A percentile compares a stretch with the other conserved stretches of the same genome.
Conservation (phyloP, 2,329 filamentous ascomycete genomes). For the Capronia epimyces region DNA sequence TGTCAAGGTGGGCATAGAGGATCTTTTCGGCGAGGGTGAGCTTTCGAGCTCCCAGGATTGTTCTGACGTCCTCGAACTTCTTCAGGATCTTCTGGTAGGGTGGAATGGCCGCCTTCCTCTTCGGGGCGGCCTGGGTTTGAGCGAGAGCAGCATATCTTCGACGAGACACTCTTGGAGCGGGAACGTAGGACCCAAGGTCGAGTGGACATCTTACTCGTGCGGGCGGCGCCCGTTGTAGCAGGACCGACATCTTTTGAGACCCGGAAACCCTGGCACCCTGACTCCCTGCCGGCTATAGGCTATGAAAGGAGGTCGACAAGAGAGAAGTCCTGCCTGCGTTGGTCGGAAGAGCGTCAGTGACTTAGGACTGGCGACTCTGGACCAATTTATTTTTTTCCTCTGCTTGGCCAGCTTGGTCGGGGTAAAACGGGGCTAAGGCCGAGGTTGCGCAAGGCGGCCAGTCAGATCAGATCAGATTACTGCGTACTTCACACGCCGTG, state of each 20-base stretch:
- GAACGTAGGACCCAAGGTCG: constrained; percentile 17
- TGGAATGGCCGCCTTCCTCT: constrained; percentile 47
- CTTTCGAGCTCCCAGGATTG: constrained; percentile 60
- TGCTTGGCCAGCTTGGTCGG: constrained; percentile 7
- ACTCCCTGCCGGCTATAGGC: no score
- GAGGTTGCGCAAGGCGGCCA: constrained; percentile 4
- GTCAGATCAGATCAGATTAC: constrained; percentile 5
- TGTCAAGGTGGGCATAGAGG: constrained; percentile 89
- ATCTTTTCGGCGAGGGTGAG: constrained; percentile 97
- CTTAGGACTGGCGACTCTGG: neutral
- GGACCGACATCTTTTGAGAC: constrained; percentile 16
- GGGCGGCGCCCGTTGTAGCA: constrained; percentile 19
- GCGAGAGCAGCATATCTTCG: constrained; percentile 25
- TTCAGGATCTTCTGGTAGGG: constrained; percentile 77
- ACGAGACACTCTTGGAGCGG: constrained; percentile 3
- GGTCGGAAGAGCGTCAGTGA: neutral
- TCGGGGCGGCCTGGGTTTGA: constrained; percentile 9
- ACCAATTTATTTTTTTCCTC: constrained; percentile 4
- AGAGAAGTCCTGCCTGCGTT: neutral
- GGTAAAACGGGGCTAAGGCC: constrained; percentile 9
- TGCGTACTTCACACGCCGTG: no score
- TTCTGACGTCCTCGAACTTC: constrained; percentile 68
- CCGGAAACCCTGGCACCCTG: no score
- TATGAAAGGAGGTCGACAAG: neutral
- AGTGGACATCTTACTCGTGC: constrained; percentile 21